A percentile compares a stretch with the other conserved stretches of the same genome.
These are phyloP conservation scores for Fusarium nelsonii DNA, from an alignment of 2,329 filamentous ascomycete species.

Conservation along the genomic window DNA sequence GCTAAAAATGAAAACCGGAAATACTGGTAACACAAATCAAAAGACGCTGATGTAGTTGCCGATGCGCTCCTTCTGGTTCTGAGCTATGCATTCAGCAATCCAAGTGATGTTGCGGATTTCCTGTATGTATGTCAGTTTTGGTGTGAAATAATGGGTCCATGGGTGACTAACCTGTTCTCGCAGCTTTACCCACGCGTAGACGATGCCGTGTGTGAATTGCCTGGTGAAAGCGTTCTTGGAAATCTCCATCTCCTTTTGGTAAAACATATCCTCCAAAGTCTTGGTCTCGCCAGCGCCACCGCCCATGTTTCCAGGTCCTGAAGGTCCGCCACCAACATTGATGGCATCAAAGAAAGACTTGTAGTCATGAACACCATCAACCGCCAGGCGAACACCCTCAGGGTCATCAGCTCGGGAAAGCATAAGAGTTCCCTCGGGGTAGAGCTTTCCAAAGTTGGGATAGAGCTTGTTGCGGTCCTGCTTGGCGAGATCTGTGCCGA, in stretches of 20 bases:
- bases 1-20: slow-evolving; percentile 46
- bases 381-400: slow-evolving; percentile 91
- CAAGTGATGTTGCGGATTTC: slow-evolving; percentile 99
- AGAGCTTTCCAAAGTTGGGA: slow-evolving; percentile 88
- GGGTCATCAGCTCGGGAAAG: slow-evolving; percentile 94
- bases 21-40: slow-evolving; percentile 59
- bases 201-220: slow-evolving; percentile 94
- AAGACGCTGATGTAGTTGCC: slow-evolving; percentile 99
- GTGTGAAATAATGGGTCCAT: slow-evolving; percentile 5
- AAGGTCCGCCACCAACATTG: slow-evolving; percentile 77
- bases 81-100: slow-evolving; percentile 99
- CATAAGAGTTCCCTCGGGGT: slow-evolving; percentile 95
- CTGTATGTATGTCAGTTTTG: slow-evolving; percentile 62
- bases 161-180: slow-evolving; percentile 84
- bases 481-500: slow-evolving; percentile 96
- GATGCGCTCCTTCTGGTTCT: slow-evolving; percentile 99
- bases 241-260: slow-evolving; percentile 99
- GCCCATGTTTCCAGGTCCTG: slow-evolving; percentile 85
- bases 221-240: slow-evolving; percentile 94
- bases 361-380: slow-evolving; percentile 94
- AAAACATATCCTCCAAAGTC: slow-evolving; percentile 97
- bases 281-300: slow-evolving; percentile 84
- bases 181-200: slow-evolving; percentile 98
- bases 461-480: slow-evolving; percentile 96
- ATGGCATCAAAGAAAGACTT: slow-evolving; percentile 96